These are phyloP conservation scores for Tillandsia fasciculata DNA, from an alignment of 176 grass and related monocot genomes.

Conservation along the genomic window DNA sequence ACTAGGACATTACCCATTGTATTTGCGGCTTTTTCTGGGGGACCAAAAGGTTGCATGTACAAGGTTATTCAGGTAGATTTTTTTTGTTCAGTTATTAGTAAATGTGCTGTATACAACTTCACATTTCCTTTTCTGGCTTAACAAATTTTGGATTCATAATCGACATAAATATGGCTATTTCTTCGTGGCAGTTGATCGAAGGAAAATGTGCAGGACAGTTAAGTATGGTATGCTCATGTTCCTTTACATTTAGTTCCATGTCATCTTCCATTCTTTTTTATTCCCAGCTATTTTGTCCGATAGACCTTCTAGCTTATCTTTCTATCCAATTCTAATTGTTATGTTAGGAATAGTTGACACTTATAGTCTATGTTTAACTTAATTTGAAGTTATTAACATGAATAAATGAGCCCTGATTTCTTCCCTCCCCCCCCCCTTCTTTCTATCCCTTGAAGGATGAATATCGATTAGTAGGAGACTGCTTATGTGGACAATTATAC, in stretches of 20 bases:
- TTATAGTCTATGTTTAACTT: not conserved
- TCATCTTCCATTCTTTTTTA: not conserved
- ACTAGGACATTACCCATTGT: conserved; percentile 46
- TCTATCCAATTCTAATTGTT: not conserved
- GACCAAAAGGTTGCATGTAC: conserved; percentile 89
- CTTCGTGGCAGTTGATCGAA: conserved; percentile 47
- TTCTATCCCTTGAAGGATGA: conserved; percentile 43
- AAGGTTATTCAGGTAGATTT: conserved; percentile 67
- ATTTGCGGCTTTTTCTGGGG: conserved; percentile 78
- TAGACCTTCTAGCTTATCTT: not conserved
- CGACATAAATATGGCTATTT: conserved; percentile 9
- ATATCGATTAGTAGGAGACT: conserved; percentile 72
- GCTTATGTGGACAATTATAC: conserved; percentile 77
- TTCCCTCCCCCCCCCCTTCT: not conserved
- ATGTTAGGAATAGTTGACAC: not conserved
- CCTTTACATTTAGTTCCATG: not conserved
- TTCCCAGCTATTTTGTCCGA: not conserved
- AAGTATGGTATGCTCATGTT: conserved; percentile 37
- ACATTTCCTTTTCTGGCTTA: not conserved
- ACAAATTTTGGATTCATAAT: conserved; percentile 1
- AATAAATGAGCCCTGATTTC: not conserved
- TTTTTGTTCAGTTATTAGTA: no score
- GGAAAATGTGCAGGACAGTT: conserved; percentile 26
- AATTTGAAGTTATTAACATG: not conserved
- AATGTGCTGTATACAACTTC: conserved; percentile 4